Percentiles rank a stretch among this genome's conserved stretches.
Evolutionary conservation across 805 yeast species (phyloP).

Genomic region (Suhomyces canberraensis): DNA sequence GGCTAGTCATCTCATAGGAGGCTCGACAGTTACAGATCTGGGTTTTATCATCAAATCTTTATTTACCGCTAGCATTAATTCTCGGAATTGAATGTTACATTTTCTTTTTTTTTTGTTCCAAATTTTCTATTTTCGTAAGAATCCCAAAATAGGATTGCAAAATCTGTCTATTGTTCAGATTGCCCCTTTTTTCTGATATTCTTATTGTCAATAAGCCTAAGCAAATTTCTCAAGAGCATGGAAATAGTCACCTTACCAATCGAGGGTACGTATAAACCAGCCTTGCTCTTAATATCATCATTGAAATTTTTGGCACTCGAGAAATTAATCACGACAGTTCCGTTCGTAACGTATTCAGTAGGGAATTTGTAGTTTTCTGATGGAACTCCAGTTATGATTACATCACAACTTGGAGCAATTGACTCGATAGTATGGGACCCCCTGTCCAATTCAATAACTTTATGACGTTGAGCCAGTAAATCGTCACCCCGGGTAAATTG

Average conservation of each 20-base stretch:
- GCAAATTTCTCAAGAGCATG: slow-evolving; percentile 85
- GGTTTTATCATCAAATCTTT: too few species aligned
- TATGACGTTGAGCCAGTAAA: slow-evolving; percentile 74
- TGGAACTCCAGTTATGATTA: slow-evolving; percentile 95
- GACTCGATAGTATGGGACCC: slow-evolving; percentile 52
- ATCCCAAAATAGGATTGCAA: too few species aligned
- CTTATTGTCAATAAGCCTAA: slow-evolving; percentile 75
- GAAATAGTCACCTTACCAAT: slow-evolving; percentile 96
- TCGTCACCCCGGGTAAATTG: slow-evolving; percentile 94
- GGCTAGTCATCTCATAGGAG: too few species aligned
- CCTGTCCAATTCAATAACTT: slow-evolving; percentile 57
- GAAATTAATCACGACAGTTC: slow-evolving; percentile 88
- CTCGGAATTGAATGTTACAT: too few species aligned
- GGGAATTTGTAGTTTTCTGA: slow-evolving; percentile 82
- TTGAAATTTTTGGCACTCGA: slow-evolving; percentile 85
- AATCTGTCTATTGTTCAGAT: too few species aligned
- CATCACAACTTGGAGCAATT: slow-evolving; percentile 76
- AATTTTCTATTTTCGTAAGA: too few species aligned
- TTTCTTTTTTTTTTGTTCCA: too few species aligned
- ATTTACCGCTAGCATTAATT: too few species aligned
- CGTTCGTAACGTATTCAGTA: slow-evolving; percentile 71
- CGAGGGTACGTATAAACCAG: slow-evolving; percentile 90
- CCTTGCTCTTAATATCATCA: slow-evolving; percentile 77
- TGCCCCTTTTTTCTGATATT: slow-evolving; percentile 15
- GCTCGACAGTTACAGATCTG: too few species aligned